These are phyloP conservation scores for Pseudisothecium myosuroides DNA, from an alignment of 225 moss, liverwort and hornwort genomes.

Conservation along the genomic window DNA sequence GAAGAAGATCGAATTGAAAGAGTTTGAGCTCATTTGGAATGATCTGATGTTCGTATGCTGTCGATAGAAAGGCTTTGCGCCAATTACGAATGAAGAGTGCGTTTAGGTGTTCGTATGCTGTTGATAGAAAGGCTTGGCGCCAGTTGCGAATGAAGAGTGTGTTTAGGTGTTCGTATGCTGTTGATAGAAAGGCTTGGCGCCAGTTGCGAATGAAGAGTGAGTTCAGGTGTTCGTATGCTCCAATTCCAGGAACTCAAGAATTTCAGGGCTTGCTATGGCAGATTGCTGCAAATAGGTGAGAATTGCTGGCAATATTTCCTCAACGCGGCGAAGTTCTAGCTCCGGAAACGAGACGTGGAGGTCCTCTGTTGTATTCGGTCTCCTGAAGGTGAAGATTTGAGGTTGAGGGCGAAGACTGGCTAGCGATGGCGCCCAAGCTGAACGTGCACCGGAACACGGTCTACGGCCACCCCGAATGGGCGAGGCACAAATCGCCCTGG, in stretches of 20 bases:
- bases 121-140: no score
- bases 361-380: no score
- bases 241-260: neutral
- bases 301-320: neutral
- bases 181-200: neutral
- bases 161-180: neutral
- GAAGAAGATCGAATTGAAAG: neutral
- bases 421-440: neutral
- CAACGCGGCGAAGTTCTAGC: neutral
- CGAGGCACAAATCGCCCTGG: conserved; percentile 30
- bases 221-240: neutral
- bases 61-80: neutral
- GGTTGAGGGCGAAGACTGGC: neutral
- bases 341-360: neutral
- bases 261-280: neutral
- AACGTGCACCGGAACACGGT: conserved; percentile 26
- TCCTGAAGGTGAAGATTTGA: neutral
- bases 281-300: neutral
- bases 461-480: conserved; percentile 46
- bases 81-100: no score
- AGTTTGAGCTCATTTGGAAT: neutral
- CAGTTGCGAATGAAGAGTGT: no score
- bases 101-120: neutral
- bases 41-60: neutral
- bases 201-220: no score